Percentiles rank a stretch among this genome's conserved stretches.
phyloP scores from a whole-genome alignment of 2,329 filamentous ascomycete genomes.

The Apiospora malaysiana region DNA sequence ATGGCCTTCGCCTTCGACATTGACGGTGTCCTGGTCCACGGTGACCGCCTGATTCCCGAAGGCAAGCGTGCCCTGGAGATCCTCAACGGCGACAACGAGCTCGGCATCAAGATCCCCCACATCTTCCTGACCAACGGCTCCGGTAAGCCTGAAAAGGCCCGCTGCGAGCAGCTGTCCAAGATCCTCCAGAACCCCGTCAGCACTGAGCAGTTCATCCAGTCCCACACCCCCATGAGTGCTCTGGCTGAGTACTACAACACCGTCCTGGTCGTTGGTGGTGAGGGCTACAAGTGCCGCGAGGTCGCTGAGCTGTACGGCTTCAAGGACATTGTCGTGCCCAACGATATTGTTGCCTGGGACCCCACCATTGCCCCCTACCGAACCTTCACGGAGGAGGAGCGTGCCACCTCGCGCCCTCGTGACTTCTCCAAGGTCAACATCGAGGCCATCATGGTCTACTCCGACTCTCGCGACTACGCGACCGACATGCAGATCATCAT shows the following conservation, averaged over 20 bases:
- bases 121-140: constrained; percentile 79
- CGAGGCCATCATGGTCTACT: constrained; percentile 77
- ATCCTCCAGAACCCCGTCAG: constrained; percentile 70
- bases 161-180: constrained; percentile 69
- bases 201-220: constrained; percentile 78
- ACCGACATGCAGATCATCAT: constrained; percentile 80
- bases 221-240: constrained; percentile 78
- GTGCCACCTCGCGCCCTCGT: constrained; percentile 68
- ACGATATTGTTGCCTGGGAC: constrained; percentile 76
- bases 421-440: constrained; percentile 77
- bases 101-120: constrained; percentile 78
- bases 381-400: constrained; percentile 71
- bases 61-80: constrained; percentile 71
- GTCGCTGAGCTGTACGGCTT: constrained; percentile 77
- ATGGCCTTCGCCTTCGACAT: constrained; percentile 85
- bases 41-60: constrained; percentile 72
- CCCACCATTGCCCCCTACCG: constrained; percentile 72
- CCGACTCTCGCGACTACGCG: constrained; percentile 75
- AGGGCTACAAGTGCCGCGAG: constrained; percentile 76
- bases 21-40: constrained; percentile 78
- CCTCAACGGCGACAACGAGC: constrained; percentile 77
- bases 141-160: constrained; percentile 70
- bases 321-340: constrained; percentile 74
- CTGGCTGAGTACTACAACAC: constrained; percentile 78
- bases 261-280: constrained; percentile 76